A percentile compares a stretch with the other conserved stretches of the same genome.
Conservation (phyloP, 2,329 filamentous ascomycete genomes). For the Trichoderma sp. region DNA sequence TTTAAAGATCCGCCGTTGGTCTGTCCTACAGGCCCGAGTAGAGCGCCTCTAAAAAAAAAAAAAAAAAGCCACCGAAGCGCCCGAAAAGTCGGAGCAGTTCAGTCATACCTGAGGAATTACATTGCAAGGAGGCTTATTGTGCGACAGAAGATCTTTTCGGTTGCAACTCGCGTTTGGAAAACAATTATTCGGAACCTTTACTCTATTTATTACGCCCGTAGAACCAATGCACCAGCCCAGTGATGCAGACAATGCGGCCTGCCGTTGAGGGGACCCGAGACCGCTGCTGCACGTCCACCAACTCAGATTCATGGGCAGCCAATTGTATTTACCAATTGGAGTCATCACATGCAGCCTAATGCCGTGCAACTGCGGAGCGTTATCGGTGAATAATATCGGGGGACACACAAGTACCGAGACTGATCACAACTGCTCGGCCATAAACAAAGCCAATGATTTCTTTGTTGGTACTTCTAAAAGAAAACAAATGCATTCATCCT, state of each 20-base stretch:
- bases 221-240: background rate
- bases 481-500: background rate
- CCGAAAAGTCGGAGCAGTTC: background rate
- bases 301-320: background rate
- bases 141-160: background rate
- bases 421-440: background rate
- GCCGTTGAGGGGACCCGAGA: background rate
- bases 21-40: background rate
- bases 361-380: background rate
- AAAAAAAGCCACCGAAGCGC: background rate
- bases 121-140: background rate
- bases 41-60: background rate
- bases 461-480: too few relatives aligned
- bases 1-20: background rate
- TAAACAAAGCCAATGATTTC: too few relatives aligned
- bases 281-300: background rate
- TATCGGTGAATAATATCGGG: background rate
- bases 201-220: background rate
- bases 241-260: background rate
- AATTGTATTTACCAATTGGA: background rate
- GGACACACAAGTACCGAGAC: background rate
- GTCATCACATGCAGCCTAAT: background rate
- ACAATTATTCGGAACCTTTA: background rate
- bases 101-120: background rate
- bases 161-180: background rate